Base-by-base conservation (phyloP, 306 rosid genomes). In the Senna siamea region DNA sequence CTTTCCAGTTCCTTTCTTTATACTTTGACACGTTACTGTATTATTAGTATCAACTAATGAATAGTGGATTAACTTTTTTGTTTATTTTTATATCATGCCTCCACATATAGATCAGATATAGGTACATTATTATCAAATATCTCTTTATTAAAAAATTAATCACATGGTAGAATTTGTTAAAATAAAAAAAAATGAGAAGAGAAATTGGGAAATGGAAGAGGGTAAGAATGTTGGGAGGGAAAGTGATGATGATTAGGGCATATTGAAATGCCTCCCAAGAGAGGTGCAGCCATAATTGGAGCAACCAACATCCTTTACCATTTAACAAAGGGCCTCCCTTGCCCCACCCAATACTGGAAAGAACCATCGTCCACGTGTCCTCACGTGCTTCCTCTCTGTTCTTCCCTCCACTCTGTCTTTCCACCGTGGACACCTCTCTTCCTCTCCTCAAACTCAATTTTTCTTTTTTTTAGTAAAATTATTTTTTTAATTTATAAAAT, bases 291-390 rank as follows among this genome's bases (percentile, higher is more conserved):
- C 75, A 86, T 82, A 20, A 80, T 77, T 79, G 37, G 26, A 35
- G 41, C 20, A 30, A 26, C 30, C 30, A 26, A n/a, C n/a, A n/a
- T n/a, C n/a, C n/a, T n/a, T n/a, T n/a, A n/a, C n/a, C n/a, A n/a
- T n/a, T n/a, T n/a, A n/a, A n/a, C n/a, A n/a, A n/a, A n/a, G n/a
- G n/a, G n/a, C n/a, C n/a, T n/a, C n/a, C n/a, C n/a, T n/a, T n/a
- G n/a, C n/a, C n/a, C n/a, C n/a, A n/a, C 5, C 46, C 9, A 72
- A 55, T 75, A 30, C 82, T 62, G 74, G 72, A 76, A 76, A 73
- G 65, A 41, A 22, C 20, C 69, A 4, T 40, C 15, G 26, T 72
- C 44, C 90, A 81, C 90, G 69, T 81, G 84, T 73, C 74, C 69
- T 35, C 84, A 81, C 75, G 77, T 81, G 87, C 52, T n/a, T 14